phyloP scores from a whole-genome alignment of 2,329 filamentous ascomycete genomes.

The Ascochyta koolunga region DNA sequence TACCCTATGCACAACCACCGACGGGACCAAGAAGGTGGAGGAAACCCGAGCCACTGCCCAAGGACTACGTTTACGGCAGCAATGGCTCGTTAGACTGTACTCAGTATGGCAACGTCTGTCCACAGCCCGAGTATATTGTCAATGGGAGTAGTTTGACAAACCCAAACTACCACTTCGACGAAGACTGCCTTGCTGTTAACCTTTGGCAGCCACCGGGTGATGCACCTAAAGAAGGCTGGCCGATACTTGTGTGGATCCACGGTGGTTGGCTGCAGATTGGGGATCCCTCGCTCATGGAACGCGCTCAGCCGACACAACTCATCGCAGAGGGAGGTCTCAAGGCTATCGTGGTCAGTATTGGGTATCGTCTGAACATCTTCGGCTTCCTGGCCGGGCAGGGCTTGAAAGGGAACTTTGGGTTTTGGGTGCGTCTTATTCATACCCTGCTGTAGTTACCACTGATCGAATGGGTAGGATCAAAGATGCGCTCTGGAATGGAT shows the following conservation, averaged over 20 bases:
- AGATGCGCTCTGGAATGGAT: constrained; percentile 11
- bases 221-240: constrained; percentile 7
- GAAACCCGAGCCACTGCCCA: constrained; percentile 8
- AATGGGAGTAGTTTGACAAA: constrained; percentile 5
- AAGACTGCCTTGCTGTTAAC: constrained; percentile 12
- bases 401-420: constrained; percentile 10
- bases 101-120: constrained; percentile 9
- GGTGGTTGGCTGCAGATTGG: constrained; percentile 14
- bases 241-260: constrained; percentile 13
- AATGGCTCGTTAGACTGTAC: constrained; percentile 8
- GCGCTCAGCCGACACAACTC: constrained; percentile 11
- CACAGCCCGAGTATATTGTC: constrained; percentile 7
- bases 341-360: constrained; percentile 13
- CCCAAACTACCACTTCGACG: constrained; percentile 5
- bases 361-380: constrained; percentile 15
- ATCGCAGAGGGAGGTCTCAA: constrained; percentile 6
- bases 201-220: constrained; percentile 7
- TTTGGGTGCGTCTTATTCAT: neutral
- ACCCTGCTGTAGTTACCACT: neutral
- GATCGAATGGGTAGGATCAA: neutral
- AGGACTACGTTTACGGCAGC: constrained; percentile 2
- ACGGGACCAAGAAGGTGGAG: constrained; percentile 6
- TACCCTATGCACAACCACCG: constrained; percentile 7
- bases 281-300: constrained; percentile 4
- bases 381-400: constrained; percentile 14